Base-by-base conservation (phyloP, 306 rosid species). In the Abrus precatorius region DNA sequence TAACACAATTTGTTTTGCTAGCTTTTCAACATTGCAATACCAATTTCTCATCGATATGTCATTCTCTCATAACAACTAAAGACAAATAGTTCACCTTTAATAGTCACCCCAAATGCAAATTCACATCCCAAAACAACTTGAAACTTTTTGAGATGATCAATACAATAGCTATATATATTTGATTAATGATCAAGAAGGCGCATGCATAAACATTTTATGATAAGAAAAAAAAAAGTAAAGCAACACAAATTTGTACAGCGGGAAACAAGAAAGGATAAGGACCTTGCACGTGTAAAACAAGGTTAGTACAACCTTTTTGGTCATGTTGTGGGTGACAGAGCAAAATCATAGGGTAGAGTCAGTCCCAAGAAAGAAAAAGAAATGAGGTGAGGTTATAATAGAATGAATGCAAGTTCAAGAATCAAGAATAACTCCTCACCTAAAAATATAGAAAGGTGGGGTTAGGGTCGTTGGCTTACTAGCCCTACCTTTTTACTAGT, bases 281-380 rank as follows among this genome's bases (percentile, higher is more conserved):
- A 45, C 68, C 48, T 10, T 29, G 45, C 84, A 79, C 69, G 84
- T 85, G 86, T 68, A 64, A 44, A 72, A 52, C 30, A 56, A 63
- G 47, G 47, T 62, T 62, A 7, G 40, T 36, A 69, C 59, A 49
- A 82, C 50, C 83, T 75, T 76, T 71, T 50, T 81, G 81, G 43
- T 61, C 63, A 77, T 77, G 72, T n/a, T 74, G 77, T 77, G 77
- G 70, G 60, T 84, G 87, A 67, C 72, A 73, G 56, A 40, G 70
- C 7, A 57, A 33, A 68, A 69, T 34, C 28, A 73, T 43, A 75
- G 54, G 68, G 45, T 36, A 68, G 74, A 77, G 78, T 50, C 9
- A 52, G 64, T 72, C 73, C 69, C 62, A 12, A 66, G 73, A 75
- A 72, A 47, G 49, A 77, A 48, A 61, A 72, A 27, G 40, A 47